Conservation (phyloP, 441 rosid species). For the Erodium texanum region DNA sequence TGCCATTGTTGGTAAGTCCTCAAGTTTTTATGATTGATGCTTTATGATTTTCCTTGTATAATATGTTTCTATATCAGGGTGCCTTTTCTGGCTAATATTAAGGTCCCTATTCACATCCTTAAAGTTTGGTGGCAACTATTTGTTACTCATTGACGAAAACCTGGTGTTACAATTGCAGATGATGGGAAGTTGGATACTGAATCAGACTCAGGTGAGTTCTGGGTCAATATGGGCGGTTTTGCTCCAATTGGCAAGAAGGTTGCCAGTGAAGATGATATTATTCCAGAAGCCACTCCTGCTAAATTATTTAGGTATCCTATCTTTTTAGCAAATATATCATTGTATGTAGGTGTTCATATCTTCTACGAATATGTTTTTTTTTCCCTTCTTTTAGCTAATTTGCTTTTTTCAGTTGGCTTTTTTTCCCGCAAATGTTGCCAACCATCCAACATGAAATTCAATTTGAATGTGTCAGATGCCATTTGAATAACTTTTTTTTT, state of each 20-base stretch:
- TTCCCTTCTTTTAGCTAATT: no score
- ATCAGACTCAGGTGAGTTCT: conserved; percentile 97
- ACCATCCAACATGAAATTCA: no score
- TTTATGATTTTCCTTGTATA: background rate
- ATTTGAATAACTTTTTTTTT: background rate
- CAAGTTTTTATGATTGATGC: conserved; percentile 12
- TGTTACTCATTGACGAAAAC: background rate
- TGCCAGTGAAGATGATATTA: conserved; percentile 61
- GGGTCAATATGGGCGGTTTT: conserved; percentile 99
- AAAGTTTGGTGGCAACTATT: background rate
- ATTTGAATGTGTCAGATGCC: background rate
- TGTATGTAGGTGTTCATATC: background rate
- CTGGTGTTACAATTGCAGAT: conserved; percentile 34
- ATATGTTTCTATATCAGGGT: no score
- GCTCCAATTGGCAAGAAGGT: conserved; percentile 94
- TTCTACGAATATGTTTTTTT: background rate
- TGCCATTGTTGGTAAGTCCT: conserved; percentile 85
- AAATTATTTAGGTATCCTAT: conserved; percentile 58
- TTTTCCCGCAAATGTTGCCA: no score
- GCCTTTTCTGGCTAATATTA: no score
- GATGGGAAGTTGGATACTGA: conserved; percentile 96
- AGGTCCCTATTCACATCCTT: no score
- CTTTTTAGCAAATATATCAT: background rate
- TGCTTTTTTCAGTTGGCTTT: no score
- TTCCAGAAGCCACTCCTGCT: conserved; percentile 63